A percentile compares a stretch with the other conserved stretches of the same genome.
phyloP scores from a whole-genome alignment of 192 early-diverging fungal genomes.

The Radiomyces spectabilis region DNA sequence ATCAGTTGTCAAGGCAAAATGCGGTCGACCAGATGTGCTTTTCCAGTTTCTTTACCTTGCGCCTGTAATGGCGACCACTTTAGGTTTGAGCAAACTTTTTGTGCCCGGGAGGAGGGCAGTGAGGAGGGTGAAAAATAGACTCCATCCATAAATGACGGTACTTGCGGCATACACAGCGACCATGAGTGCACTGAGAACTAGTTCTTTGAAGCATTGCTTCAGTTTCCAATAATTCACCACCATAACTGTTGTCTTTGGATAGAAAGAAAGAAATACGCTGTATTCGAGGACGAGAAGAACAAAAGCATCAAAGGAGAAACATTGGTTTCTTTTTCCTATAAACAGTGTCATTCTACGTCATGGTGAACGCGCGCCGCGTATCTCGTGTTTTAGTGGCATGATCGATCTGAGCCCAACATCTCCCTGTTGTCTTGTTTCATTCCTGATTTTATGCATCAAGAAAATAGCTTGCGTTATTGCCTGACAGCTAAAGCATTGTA shows the following conservation, averaged over 20 bases:
- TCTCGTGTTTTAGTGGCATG: too few relatives aligned
- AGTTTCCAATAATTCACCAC: background rate
- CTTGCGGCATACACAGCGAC: background rate
- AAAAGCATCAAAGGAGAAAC: background rate
- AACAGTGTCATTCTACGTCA: too few relatives aligned
- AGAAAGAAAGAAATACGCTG: background rate
- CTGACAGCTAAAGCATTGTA: too few relatives aligned
- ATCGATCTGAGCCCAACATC: too few relatives aligned
- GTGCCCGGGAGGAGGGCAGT: background rate
- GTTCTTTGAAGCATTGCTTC: too few relatives aligned
- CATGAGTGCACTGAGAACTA: background rate
- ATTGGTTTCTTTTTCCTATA: too few relatives aligned
- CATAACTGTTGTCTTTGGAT: background rate
- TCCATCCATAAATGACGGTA: background rate
- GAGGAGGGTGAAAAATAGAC: background rate
- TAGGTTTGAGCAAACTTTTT: background rate
- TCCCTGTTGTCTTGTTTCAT: too few relatives aligned
- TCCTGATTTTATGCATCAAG: too few relatives aligned
- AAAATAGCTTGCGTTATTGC: too few relatives aligned
- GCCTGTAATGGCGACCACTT: conserved; percentile 8
- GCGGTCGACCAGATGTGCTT: background rate
- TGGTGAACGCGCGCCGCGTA: too few relatives aligned
- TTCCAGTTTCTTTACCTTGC: background rate
- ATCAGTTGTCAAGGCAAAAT: background rate
- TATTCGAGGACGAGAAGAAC: background rate